Conservation (phyloP, 805 yeast genomes). For the Lachancea waltii region DNA sequence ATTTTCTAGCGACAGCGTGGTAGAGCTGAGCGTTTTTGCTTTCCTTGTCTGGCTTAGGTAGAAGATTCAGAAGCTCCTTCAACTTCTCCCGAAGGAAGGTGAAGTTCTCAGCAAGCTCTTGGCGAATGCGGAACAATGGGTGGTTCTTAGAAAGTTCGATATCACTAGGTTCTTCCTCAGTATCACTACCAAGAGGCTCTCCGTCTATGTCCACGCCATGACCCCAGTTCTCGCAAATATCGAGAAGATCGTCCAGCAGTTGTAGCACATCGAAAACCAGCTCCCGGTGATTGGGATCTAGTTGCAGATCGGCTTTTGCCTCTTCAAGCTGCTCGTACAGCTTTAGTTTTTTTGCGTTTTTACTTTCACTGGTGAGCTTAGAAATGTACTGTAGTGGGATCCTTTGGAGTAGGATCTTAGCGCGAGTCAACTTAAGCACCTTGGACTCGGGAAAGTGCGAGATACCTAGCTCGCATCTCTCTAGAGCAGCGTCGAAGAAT, state of each 20-base stretch:
- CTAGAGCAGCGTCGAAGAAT: slow-evolving; percentile 65
- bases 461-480: slow-evolving; percentile 57
- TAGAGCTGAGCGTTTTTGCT: slow-evolving; percentile 23
- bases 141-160: slow-evolving; percentile 42
- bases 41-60: slow-evolving; percentile 8
- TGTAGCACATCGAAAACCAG: slow-evolving; percentile 48
- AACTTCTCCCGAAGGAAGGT: slow-evolving; percentile 40
- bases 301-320: slow-evolving; percentile 42
- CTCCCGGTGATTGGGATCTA: slow-evolving; percentile 35
- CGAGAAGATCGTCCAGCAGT: slow-evolving; percentile 60
- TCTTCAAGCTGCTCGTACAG: slow-evolving; percentile 39
- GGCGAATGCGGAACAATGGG: slow-evolving; percentile 44
- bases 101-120: slow-evolving; percentile 39
- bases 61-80: slow-evolving; percentile 16
- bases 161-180: slow-evolving; percentile 36
- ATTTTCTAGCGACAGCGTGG: slow-evolving; percentile 39
- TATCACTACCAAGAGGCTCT: slow-evolving; percentile 56
- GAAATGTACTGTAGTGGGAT: slow-evolving; percentile 55
- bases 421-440: slow-evolving; percentile 45
- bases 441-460: slow-evolving; percentile 41
- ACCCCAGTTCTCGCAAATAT: slow-evolving; percentile 62
- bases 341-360: slow-evolving; percentile 28
- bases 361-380: slow-evolving; percentile 40
- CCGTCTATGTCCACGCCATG: slow-evolving; percentile 39
- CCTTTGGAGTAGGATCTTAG: slow-evolving; percentile 49